Evolutionary conservation across 495 filamentous ascomycete genomes (phyloP).

Genomic region (Letharia lupina): DNA sequence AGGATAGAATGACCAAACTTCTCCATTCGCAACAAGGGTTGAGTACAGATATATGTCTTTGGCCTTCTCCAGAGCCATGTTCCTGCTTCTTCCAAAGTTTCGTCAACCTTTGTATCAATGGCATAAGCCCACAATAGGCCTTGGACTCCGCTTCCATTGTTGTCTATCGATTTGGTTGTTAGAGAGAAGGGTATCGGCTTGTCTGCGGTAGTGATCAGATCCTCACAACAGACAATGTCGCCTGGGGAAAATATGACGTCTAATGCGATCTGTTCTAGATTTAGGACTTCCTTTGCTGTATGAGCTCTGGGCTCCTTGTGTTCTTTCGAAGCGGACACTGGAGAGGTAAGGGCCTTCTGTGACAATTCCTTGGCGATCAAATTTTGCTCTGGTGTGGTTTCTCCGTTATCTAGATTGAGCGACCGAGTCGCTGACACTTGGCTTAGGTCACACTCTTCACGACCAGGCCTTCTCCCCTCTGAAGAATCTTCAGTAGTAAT

Average conservation of each 20-base stretch:
- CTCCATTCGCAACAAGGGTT: background rate
- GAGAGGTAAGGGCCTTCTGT: background rate
- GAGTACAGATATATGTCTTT: conserved; percentile 6
- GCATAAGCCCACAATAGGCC: conserved; percentile 14
- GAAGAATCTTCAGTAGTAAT: background rate
- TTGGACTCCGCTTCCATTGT: background rate
- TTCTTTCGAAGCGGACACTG: background rate
- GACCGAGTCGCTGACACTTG: background rate
- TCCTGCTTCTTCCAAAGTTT: background rate
- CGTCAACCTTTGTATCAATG: background rate
- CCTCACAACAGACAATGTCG: background rate
- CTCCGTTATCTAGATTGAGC: background rate
- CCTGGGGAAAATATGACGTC: background rate
- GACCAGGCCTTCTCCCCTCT: background rate
- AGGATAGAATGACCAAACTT: background rate
- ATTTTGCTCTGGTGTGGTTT: background rate
- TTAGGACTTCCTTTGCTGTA: background rate
- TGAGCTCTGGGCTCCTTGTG: background rate
- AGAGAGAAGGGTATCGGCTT: background rate
- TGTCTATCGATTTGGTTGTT: background rate
- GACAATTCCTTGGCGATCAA: background rate
- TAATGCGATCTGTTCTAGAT: background rate
- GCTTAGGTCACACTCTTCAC: background rate
- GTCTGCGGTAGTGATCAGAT: background rate
- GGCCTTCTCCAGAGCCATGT: conserved; percentile 9